A percentile compares a stretch with the other conserved stretches of the same genome.
Evolutionary conservation across 805 yeast species (phyloP).

Genomic region (Pichia nanzhaoensis): DNA sequence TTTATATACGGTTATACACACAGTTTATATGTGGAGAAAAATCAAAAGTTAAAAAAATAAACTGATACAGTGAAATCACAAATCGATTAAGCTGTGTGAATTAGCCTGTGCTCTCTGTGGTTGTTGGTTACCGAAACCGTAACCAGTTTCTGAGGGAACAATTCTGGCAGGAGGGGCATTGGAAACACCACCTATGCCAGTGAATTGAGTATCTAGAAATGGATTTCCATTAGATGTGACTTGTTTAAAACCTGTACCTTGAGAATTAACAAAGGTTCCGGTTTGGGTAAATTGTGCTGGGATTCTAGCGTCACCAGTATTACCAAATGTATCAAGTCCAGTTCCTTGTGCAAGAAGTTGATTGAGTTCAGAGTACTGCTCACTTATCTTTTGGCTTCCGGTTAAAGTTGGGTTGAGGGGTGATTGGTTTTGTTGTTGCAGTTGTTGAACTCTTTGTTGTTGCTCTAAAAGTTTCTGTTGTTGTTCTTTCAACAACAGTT

Average conservation of each 20-base stretch:
- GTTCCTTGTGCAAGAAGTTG: conserved; percentile 77
- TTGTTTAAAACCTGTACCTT: conserved; percentile 75
- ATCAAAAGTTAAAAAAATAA: neutral
- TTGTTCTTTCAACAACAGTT: conserved; percentile 10
- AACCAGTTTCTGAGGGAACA: conserved; percentile 84
- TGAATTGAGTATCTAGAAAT: conserved; percentile 60
- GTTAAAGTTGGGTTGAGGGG: conserved; percentile 42
- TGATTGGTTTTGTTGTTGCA: conserved; percentile 22
- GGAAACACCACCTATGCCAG: conserved; percentile 39
- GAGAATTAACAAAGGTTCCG: conserved; percentile 74
- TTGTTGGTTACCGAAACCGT: conserved; percentile 82
- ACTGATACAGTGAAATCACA: conserved; percentile 12
- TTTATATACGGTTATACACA: no score
- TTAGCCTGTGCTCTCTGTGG: conserved; percentile 27
- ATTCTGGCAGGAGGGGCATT: conserved; percentile 45
- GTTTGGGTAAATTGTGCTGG: conserved; percentile 91
- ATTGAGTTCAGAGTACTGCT: conserved; percentile 66
- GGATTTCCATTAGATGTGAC: conserved; percentile 48
- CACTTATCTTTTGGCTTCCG: conserved; percentile 49
- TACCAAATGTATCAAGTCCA: conserved; percentile 91
- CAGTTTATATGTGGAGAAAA: neutral
- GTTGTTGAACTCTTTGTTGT: conserved; percentile 14
- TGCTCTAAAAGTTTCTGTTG: conserved; percentile 7
- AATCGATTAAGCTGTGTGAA: conserved; percentile 28
- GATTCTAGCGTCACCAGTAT: conserved; percentile 73